Evolutionary conservation across 2,329 filamentous ascomycete species (phyloP), one percentile per base, ranked within the genome.

Genomic region (Thielaviopsis ethacetica): DNA sequence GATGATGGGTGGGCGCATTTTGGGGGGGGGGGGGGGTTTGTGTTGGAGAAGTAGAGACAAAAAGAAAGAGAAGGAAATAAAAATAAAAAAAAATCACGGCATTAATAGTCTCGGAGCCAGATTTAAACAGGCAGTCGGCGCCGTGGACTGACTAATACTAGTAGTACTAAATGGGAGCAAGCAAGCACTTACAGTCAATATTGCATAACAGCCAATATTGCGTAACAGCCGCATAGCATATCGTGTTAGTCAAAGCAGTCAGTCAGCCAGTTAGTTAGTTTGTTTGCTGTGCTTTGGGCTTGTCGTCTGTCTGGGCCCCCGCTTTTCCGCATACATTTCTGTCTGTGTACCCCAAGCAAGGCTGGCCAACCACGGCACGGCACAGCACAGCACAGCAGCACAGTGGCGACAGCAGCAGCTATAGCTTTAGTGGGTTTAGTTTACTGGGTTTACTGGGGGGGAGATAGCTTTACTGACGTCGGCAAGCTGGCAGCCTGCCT

Each of bases 1-100:
- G 63, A 95, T 79, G 61, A 91, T 76, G 49, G 86, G 83, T 22
- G 68, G 56, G 21, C 56, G 59, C 70, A 74, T 76, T 63, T 66
- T 49, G 61, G 63, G 30, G 26, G 12, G 67, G 56, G 59, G 10
- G 12, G 21, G 34, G 5, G 22, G 19, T 21, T 21, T 2, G 17
- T 12, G 13, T 13, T 53, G 6, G 21, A 15, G 30, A 15, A 34
- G n/a, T 27, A n/a, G n/a, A n/a, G n/a, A n/a, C n/a, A n/a, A n/a
- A 13, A 15, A 21, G 21, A 13, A 6, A 15, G 41, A 12, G 26
- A 34, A 19, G n/a, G 26, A 44, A 12, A 15, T 56, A 10, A 22
- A 22, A 19, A 26, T 27, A 26, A 26, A 26, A 26, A 6, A 3
- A 26, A 26, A 3, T 6, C 24, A 3, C 24, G 24, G 24, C 6